phyloP scores from a whole-genome alignment of 495 filamentous ascomycete genomes.

The Daldinia bambusicola region DNA sequence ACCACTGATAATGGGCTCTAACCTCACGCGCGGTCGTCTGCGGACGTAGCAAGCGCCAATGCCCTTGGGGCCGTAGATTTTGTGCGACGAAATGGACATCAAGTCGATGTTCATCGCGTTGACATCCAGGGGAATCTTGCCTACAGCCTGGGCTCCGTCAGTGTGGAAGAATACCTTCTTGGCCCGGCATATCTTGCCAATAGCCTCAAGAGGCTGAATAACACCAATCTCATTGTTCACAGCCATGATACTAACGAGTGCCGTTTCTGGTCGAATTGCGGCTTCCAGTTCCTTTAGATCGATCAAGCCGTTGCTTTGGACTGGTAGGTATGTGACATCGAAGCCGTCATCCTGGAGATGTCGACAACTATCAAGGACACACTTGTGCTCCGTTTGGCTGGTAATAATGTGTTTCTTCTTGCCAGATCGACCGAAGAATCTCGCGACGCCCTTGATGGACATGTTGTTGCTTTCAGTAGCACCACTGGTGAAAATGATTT shows the following conservation, averaged over 20 bases:
- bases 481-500: constrained; percentile 98
- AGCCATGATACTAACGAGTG: constrained; percentile 94
- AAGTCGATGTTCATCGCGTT: constrained; percentile 97
- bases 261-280: constrained; percentile 90
- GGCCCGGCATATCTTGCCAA: constrained; percentile 87
- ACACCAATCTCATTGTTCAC: constrained; percentile 99
- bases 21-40: constrained; percentile 87
- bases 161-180: constrained; percentile 99
- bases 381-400: constrained; percentile 98
- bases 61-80: constrained; percentile 98
- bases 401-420: constrained; percentile 99
- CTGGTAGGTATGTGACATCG: constrained; percentile 94
- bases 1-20: constrained; percentile 95
- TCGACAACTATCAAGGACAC: constrained; percentile 94
- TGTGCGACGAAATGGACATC: constrained; percentile 99
- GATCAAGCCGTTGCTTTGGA: constrained; percentile 83
- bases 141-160: constrained; percentile 95
- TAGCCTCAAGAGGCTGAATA: constrained; percentile 92
- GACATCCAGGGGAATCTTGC: constrained; percentile 96
- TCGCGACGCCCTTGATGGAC: constrained; percentile 96
- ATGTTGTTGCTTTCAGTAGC: constrained; percentile 99
- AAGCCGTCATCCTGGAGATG: constrained; percentile 97
- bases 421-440: constrained; percentile 89
- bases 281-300: constrained; percentile 87
- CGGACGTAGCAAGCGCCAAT: constrained; percentile 96